phyloP scores from a whole-genome alignment of 2,329 filamentous ascomycete species.

The Dactylella cylindrospora region DNA sequence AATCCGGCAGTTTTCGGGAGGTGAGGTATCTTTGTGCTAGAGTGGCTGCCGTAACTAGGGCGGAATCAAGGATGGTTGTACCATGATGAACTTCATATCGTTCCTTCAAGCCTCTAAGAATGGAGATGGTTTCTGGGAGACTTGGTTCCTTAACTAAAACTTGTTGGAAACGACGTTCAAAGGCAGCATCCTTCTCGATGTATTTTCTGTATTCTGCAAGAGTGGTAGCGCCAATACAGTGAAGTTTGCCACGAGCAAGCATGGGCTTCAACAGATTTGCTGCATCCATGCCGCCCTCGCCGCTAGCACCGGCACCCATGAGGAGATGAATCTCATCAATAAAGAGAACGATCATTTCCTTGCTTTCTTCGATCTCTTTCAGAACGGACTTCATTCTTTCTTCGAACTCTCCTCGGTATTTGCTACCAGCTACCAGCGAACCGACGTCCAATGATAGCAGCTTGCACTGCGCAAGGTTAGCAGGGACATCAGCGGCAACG shows the following conservation, averaged over 20 bases:
- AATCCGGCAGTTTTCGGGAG: constrained; percentile 85
- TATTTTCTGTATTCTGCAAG: constrained; percentile 96
- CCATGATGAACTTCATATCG: constrained; percentile 98
- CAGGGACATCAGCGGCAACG: constrained; percentile 92
- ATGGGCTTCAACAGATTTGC: constrained; percentile 97
- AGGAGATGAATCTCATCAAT: constrained; percentile 98
- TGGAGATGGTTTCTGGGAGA: constrained; percentile 88
- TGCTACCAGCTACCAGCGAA: constrained; percentile 91
- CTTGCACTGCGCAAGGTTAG: constrained; percentile 84
- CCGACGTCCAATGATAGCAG: constrained; percentile 94
- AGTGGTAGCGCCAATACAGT: constrained; percentile 97
- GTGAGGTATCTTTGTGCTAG: constrained; percentile 93
- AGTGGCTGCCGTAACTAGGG: constrained; percentile 86
- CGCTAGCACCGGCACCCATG: constrained; percentile 93
- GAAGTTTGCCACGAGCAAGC: constrained; percentile 91
- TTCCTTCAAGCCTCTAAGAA: constrained; percentile 96
- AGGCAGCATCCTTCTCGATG: constrained; percentile 97
- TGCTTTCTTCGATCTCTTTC: constrained; percentile 92
- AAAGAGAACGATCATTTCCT: constrained; percentile 96
- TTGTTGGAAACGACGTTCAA: constrained; percentile 98
- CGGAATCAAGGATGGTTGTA: constrained; percentile 92
- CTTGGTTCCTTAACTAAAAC: constrained; percentile 93
- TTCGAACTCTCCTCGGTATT: constrained; percentile 97
- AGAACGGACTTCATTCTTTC: constrained; percentile 98
- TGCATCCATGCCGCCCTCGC: constrained; percentile 97